A percentile compares a stretch with the other conserved stretches of the same genome.
Evolutionary conservation across 257 asterid species (phyloP).

Genomic region (Agastache rugosa): DNA sequence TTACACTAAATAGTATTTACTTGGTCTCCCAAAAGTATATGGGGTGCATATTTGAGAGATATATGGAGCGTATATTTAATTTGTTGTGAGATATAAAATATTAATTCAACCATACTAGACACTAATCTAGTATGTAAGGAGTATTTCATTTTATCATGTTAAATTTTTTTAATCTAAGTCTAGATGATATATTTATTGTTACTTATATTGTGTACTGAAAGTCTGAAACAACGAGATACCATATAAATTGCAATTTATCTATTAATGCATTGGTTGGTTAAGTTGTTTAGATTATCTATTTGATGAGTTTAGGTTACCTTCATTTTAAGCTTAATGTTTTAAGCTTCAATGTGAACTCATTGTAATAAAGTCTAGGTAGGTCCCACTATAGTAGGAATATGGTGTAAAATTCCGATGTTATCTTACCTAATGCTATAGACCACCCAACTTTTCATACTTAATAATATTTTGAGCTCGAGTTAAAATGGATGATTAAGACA

Average conservation of each 20-base stretch:
- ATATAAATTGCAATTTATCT: not conserved
- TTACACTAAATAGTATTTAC: too few relatives aligned
- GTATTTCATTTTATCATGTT: not conserved
- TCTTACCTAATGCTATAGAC: slow-evolving; percentile 30
- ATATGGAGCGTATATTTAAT: too few relatives aligned
- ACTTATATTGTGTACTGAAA: too few relatives aligned
- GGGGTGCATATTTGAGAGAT: too few relatives aligned
- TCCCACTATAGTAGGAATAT: not conserved
- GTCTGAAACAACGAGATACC: not conserved
- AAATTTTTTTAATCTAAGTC: too few relatives aligned
- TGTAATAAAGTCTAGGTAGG: not conserved
- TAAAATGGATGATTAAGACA: slow-evolving; percentile 16
- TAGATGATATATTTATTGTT: too few relatives aligned
- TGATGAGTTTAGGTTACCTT: not conserved
- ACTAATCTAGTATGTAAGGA: too few relatives aligned
- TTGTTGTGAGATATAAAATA: too few relatives aligned
- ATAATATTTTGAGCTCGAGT: not conserved
- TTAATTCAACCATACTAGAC: too few relatives aligned
- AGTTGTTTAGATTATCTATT: not conserved
- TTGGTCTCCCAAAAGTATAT: too few relatives aligned
- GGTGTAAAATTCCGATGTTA: not conserved
- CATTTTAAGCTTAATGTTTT: not conserved
- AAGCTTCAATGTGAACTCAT: not conserved
- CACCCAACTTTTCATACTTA: not conserved
- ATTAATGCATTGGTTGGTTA: not conserved